These are phyloP conservation scores for Yarrowia galli DNA, from an alignment of 1,139 yeast species.

Conservation along the genomic window DNA sequence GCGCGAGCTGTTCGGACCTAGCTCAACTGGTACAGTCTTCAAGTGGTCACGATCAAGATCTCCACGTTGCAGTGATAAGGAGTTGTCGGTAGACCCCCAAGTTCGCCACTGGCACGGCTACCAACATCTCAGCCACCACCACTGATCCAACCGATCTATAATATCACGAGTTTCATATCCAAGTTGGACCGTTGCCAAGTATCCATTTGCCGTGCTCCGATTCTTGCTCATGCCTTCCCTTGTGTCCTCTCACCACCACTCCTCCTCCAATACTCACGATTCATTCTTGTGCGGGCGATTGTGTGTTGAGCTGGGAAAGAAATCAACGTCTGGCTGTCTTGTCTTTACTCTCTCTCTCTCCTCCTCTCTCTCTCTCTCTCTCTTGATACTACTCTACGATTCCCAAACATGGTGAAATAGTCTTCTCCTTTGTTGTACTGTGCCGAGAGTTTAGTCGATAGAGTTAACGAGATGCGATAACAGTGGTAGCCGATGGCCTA, in stretches of 20 bases:
- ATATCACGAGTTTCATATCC: background rate
- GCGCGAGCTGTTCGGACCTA: too few species aligned
- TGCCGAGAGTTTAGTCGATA: slow-evolving; percentile 29
- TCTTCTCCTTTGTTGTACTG: slow-evolving; percentile 10
- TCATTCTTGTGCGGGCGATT: slow-evolving; percentile 11
- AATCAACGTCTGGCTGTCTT: slow-evolving; percentile 1
- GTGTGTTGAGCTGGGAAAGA: background rate
- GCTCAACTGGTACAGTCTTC: too few species aligned
- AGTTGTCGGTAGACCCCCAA: too few species aligned
- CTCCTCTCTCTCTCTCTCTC: background rate
- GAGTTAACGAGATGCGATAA: slow-evolving; percentile 34
- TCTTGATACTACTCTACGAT: background rate
- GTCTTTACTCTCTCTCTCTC: too few species aligned
- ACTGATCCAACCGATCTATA: background rate
- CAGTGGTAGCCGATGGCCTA: background rate
- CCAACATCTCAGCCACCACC: background rate
- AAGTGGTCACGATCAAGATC: too few species aligned
- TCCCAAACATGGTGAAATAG: background rate
- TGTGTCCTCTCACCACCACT: background rate
- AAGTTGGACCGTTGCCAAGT: background rate
- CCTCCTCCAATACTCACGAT: slow-evolving; percentile 21
- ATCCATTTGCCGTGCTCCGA: background rate
- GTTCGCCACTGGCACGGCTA: background rate
- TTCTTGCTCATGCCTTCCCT: background rate
- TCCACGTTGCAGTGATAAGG: too few species aligned